Evolutionary conservation across 257 asterid genomes (phyloP), one percentile per base, ranked within the genome.

Genomic region (Gentiana straminea): DNA sequence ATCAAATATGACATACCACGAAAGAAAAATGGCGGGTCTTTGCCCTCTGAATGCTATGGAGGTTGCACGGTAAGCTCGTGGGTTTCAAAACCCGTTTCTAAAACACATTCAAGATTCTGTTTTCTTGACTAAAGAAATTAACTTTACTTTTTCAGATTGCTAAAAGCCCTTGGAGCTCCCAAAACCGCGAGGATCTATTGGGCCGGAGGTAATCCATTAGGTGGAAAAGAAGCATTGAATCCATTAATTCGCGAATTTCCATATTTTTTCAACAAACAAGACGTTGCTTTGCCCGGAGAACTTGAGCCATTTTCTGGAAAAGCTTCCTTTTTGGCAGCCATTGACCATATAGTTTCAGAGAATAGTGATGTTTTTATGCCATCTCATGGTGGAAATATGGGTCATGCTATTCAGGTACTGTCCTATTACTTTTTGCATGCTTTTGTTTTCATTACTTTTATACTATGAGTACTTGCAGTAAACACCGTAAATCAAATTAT

Each of bases 301-400:
- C 95, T 91, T 24, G 94, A 87, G 74, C 84, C 94, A 8, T 84
- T 82, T 65, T 64, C 71, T 12, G 78, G 74, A 56, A 84, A 81
- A 69, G 90, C 94, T 36, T 91, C 97, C 1, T 5, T 83, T 44
- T 73, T 85, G 89, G 94, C 95, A 50, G 96, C 95, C n/a, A 74
- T 91, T n/a, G 98, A 91, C 52, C 80, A 81, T 55, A 81, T 87
- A 10, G 88, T 91, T 4, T 83, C 90, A 0, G 97, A 83, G 77
- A 79, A 73, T 13, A 87, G 98, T 63, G 84, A 91, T 55, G 95
- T 83, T 2, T 87, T 87, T 90, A 91, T 91, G 98, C 94, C 93
- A 12, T 91, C 98, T 46, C 98, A 91, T 66, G 98, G 98, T 24
- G 96, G 98, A 65, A 87, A 91, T 58, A 87, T 91, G 98, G 96